phyloP scores from a whole-genome alignment of 73 alveolate species.

The Tetrahymena borealis region DNA sequence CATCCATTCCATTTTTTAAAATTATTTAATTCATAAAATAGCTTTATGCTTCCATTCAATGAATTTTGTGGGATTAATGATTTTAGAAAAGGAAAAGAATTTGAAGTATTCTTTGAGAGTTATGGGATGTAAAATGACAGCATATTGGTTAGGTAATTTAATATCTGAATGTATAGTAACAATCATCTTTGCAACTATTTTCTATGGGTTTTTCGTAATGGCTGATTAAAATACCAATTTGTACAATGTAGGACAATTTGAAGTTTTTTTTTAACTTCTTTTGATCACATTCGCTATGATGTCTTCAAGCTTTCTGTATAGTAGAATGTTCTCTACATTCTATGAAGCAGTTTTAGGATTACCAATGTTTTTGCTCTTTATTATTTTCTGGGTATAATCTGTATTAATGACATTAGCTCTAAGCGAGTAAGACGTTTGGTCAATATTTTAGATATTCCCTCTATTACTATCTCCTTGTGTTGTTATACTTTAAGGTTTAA shows the following conservation, averaged over 20 bases:
- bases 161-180: constrained; percentile 4
- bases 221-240: background rate
- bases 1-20: background rate
- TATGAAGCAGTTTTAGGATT: background rate
- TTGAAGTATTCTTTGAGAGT: constrained; percentile 26
- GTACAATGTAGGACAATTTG: background rate
- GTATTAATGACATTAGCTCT: background rate
- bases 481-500: background rate
- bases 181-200: background rate
- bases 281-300: background rate
- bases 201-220: background rate
- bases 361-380: background rate
- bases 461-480: background rate
- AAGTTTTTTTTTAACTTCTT: background rate
- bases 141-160: constrained; percentile 38
- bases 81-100: constrained; percentile 25
- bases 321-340: background rate
- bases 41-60: constrained; percentile 34
- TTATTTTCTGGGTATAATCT: background rate
- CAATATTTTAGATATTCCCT: background rate
- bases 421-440: background rate
- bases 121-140: constrained; percentile 30
- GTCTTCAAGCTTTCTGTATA: background rate
- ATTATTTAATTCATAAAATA: constrained; percentile 7
- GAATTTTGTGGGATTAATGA: constrained; percentile 6